phyloP scores from a whole-genome alignment of 2,329 filamentous ascomycete species.

The Colletotrichum camelliae region DNA sequence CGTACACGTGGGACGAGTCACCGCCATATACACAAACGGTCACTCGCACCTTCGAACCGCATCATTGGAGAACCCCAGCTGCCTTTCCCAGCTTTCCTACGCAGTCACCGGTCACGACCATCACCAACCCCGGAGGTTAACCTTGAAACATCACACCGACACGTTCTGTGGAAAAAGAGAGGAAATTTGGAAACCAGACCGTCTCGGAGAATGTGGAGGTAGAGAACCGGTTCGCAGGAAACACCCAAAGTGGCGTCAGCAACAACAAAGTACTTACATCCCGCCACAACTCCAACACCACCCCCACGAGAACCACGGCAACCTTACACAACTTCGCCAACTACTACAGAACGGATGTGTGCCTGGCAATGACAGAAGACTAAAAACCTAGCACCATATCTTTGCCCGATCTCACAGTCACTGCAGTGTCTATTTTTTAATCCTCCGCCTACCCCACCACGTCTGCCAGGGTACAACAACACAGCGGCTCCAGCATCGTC shows the following conservation, averaged over 20 bases:
- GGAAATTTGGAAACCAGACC: neutral
- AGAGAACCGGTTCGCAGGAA: neutral
- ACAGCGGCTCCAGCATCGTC: neutral
- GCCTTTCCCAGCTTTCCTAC: neutral
- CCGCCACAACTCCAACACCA: neutral
- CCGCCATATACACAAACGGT: conserved; percentile 10
- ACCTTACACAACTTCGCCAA: conserved; percentile 10
- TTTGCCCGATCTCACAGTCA: neutral
- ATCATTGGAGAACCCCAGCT: conserved; percentile 1
- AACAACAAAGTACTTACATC: conserved; percentile 4
- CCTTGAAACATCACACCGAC: neutral
- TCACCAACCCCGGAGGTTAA: neutral
- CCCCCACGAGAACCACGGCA: neutral
- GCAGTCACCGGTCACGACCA: neutral
- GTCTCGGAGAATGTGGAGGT: conserved; percentile 1
- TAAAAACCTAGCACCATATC: neutral
- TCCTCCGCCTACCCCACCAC: conserved; percentile 2
- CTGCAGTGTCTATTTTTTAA: neutral
- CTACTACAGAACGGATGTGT: neutral
- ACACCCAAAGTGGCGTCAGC: neutral
- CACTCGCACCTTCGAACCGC: neutral
- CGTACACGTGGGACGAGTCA: conserved; percentile 22
- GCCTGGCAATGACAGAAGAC: conserved; percentile 11
- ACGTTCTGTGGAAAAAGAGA: neutral
- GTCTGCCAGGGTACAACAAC: neutral